Base-by-base conservation (phyloP, 495 filamentous ascomycete genomes). In the Amphirosellinia nigrospora region DNA sequence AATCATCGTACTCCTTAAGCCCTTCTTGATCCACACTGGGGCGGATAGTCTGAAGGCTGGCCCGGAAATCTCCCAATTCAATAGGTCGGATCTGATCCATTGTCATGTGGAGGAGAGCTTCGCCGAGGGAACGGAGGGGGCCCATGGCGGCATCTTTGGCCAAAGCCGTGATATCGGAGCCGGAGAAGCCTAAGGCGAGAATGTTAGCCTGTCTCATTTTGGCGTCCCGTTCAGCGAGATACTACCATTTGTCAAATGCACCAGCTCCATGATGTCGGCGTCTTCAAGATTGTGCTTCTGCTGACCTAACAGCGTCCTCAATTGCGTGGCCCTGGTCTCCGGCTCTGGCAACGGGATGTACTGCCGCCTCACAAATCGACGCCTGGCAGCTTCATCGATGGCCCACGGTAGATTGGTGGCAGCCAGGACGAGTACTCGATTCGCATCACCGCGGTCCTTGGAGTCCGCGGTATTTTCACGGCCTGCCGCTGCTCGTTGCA, bases 91-190 rank as follows among this genome's bases (percentile, higher is more conserved):
- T 97, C 68, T 98, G 90, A 68, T 98, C 96, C 88, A 93, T 96
- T 4, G 90, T 90, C 82, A 94, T 98, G 71, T 92, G 88, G 30
- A 99, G 84, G 46, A 99, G 83, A 21, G 92, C 92, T 77, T 98
- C 96, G 26, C 96, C 96, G 3, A 99, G 84, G 66, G 92, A 94
- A 23, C 96, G 90, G 16, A 99, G 86, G 10, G 96, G 96, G 0
- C 96, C 96, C 96, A 99, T 99, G 30, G 96, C 96, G 11, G 96
- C 96, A 77, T 99, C 96, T 80, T 99, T 99, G 10, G 96, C 96
- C 30, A 99, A 82, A 7, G 96, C 96, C 11, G 96, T 99, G 65
- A 99, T 97, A 77, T 99, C 96, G 4, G 94, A 97, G 69, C 96
- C 96, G 43, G 93, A 97, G 83, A 97, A 99, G 60, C 94, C 96